Base-by-base conservation (phyloP, 352 stramenopile species). In the Phytophthora melonis region DNA sequence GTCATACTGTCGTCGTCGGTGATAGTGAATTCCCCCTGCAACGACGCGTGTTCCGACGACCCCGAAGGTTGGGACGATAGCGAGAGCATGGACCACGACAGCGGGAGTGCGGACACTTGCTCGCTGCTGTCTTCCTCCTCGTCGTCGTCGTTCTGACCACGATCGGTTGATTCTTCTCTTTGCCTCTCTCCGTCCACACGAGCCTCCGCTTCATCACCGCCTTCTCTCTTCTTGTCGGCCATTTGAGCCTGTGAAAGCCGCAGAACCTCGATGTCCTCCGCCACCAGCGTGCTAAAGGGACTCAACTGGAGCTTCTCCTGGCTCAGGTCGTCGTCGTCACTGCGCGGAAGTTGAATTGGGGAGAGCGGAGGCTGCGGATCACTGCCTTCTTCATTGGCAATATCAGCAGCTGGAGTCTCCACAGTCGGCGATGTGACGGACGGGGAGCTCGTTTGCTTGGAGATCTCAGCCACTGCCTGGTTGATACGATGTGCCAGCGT, bases 81-180 rank as follows among this genome's bases (percentile, higher is more conserved):
- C n/a, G 85, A 92, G 10, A 92, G 68, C 85, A 89, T 92, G 0
- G 80, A 90, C 73, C 80, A 84, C 19, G 82, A 90, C 7, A 91
- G 41, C 25, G 83, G 83, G 27, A 93, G 63, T 0, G 75, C 72
- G 13, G 78, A 77, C 0, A 91, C 68, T 41, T 63, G 68, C 16
- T 87, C 81, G 9, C 53, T 68, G 7, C 79, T 78, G 25, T 80
- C 75, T 49, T 72, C 68, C 66, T 79, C 65, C 7, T 79, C 66
- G 1, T 77, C 50, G 21, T 57, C 25, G 14, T 74, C 65, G 21
- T 78, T 68, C 50, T 76, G 63, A 11, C 16, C 23, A 14, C 30
- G 53, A 7, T 68, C 50, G 0, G 41, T 59, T 9, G 41, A 58
- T 7, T 75, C 55, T 3, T 70, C 50, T 39, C n/a, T 60, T 59